Base-by-base conservation (phyloP, 352 stramenopile species). In the Phytophthora cryptogea region DNA sequence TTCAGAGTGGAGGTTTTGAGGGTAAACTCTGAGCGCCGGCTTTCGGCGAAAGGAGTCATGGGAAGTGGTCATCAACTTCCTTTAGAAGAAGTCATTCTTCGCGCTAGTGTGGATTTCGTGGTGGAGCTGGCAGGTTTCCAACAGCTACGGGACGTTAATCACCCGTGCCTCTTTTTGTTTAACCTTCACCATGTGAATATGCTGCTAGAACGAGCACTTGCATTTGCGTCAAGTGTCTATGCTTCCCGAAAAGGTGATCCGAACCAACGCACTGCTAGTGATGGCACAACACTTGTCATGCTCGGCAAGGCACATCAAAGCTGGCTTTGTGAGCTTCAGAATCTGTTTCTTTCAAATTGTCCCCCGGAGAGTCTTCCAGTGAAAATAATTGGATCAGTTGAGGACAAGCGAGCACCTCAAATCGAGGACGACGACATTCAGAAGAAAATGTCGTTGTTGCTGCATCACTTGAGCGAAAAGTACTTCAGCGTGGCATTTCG, bases 401-500 rank as follows among this genome's bases (percentile, higher is more conserved):
- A 28, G 2, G 39, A 16, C 2, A 50, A 47, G 5, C 10, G 3
- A 31, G 13, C 3, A 14, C 7, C 16, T 16, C 7, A 14, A 10
- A 35, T 10, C 11, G 0, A 46, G 36, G 28, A 36, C 28, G 63
- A 79, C 0, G 32, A 63, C 7, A 46, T 53, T 0, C 69, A 70
- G 16, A 72, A 70, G 27, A 79, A 77, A 42, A 17, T 80, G 4
- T 74, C 60, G 57, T 37, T 9, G 5, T 30, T 68, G 39, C 17
- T 84, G 14, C 74, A 61, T 5, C 54, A 70, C 20, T 44, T 78
- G 2, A 83, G 78, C 8, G 80, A 90, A 32, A 90, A 90, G 42
- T 83, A 90, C 49, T 90, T 90, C 39, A 90, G 80, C 27, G 80
- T 84, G 3, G 66, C 78, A 13, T 54, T 83, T 2, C 65, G 67